Percentiles rank a stretch among this genome's conserved stretches.
phyloP scores from a whole-genome alignment of 208 protist species.

The Leishmania aethiopica region DNA sequence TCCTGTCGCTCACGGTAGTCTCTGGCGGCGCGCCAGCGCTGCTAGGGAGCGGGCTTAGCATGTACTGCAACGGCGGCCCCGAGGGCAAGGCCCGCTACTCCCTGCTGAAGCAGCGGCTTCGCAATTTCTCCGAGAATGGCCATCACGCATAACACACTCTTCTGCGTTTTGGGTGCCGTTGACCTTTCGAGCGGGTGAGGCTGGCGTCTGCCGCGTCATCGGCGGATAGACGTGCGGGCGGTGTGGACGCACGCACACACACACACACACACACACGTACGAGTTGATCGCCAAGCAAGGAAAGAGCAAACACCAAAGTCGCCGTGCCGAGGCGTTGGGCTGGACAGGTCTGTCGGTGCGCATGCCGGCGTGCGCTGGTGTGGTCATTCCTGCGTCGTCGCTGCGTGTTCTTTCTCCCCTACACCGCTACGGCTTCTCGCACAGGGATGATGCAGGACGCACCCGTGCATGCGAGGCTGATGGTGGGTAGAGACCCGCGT shows the following conservation, averaged over 20 bases:
- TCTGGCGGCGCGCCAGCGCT: constrained; percentile 56
- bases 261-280: too few relatives aligned
- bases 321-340: too few relatives aligned
- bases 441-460: too few relatives aligned
- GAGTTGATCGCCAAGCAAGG: too few relatives aligned
- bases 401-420: not conserved
- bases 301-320: too few relatives aligned
- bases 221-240: too few relatives aligned
- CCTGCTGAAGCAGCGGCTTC: constrained; percentile 44
- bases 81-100: constrained; percentile 48
- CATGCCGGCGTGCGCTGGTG: not conserved
- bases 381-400: not conserved
- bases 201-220: not conserved
- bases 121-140: constrained; percentile 8
- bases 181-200: not conserved
- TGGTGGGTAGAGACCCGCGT: too few relatives aligned
- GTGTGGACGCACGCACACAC: too few relatives aligned
- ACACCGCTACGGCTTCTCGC: too few relatives aligned
- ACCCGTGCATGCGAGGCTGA: too few relatives aligned
- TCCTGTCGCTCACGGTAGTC: constrained; percentile 32
- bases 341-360: too few relatives aligned
- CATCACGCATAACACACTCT: not conserved
- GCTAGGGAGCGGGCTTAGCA: constrained; percentile 34
- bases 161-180: not conserved
- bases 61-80: constrained; percentile 18